Conservation (phyloP, 805 yeast genomes). For the Metschnikowia arizonensis region DNA sequence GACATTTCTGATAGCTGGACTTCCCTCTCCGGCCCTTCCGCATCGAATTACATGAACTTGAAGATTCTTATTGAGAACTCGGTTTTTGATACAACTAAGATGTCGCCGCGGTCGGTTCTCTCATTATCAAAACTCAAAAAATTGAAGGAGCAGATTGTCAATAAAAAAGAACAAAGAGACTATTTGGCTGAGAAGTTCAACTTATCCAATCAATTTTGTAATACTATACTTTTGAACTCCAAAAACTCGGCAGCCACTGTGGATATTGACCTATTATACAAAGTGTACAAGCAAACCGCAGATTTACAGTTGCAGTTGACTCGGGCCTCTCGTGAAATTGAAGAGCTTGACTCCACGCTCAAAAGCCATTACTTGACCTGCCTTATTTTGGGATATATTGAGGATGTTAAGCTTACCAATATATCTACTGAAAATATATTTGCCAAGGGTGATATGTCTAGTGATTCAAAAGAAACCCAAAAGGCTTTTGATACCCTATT, state of each 20-base stretch:
- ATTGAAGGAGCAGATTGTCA: constrained; percentile 28
- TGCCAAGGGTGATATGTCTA: background rate
- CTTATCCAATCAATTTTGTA: constrained; percentile 33
- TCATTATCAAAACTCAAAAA: constrained; percentile 26
- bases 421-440: constrained; percentile 8
- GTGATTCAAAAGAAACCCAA: background rate
- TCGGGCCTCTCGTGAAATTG: constrained; percentile 26
- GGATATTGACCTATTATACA: constrained; percentile 27
- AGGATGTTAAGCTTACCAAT: constrained; percentile 31
- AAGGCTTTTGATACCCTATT: constrained; percentile 41
- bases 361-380: constrained; percentile 43
- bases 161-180: constrained; percentile 27
- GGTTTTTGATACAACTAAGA: constrained; percentile 36
- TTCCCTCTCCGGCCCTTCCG: constrained; percentile 12
- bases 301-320: constrained; percentile 30
- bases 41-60: constrained; percentile 35
- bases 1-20: constrained; percentile 15
- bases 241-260: constrained; percentile 19
- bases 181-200: constrained; percentile 30
- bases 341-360: constrained; percentile 24
- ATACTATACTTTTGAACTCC: constrained; percentile 21
- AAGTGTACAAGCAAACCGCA: constrained; percentile 31
- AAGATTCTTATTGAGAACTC: constrained; percentile 44
- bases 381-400: constrained; percentile 45
- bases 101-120: constrained; percentile 32